phyloP scores from a whole-genome alignment of 176 grass and related monocot genomes.

The Bonia amplexicaulis region DNA sequence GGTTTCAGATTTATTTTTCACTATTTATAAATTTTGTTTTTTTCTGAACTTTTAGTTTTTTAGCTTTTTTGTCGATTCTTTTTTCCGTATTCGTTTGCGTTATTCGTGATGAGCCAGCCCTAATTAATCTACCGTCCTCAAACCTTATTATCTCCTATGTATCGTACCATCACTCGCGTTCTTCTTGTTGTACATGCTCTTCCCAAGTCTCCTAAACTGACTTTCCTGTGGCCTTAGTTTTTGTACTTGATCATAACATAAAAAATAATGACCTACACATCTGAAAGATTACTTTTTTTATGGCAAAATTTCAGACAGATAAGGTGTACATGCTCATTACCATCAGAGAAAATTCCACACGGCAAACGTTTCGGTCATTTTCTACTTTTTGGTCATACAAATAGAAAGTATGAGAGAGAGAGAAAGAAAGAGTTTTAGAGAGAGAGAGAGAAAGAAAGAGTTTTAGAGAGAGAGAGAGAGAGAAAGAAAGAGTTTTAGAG shows the following conservation, averaged over 20 bases:
- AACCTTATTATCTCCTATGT: neutral
- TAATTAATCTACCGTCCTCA: neutral
- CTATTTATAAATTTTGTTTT: too few relatives aligned
- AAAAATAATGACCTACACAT: neutral
- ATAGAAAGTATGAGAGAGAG: neutral
- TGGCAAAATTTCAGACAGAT: neutral
- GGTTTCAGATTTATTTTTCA: too few relatives aligned
- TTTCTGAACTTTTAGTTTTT: too few relatives aligned
- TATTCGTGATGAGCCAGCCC: too few relatives aligned
- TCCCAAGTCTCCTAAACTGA: neutral
- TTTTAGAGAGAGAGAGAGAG: too few relatives aligned
- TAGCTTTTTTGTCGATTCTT: too few relatives aligned
- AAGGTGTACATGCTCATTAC: neutral
- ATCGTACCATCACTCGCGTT: too few relatives aligned
- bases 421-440: neutral
- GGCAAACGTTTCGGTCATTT: neutral
- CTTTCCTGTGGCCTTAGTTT: neutral
- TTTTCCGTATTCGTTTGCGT: too few relatives aligned
- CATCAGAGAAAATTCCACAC: neutral
- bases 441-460: too few relatives aligned
- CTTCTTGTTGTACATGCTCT: neutral
- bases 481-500: neutral
- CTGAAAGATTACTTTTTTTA: neutral
- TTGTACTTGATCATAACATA: neutral
- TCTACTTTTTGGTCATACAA: neutral